Base-by-base conservation (phyloP, 257 asterid species). In the Solanum bukasovii region DNA sequence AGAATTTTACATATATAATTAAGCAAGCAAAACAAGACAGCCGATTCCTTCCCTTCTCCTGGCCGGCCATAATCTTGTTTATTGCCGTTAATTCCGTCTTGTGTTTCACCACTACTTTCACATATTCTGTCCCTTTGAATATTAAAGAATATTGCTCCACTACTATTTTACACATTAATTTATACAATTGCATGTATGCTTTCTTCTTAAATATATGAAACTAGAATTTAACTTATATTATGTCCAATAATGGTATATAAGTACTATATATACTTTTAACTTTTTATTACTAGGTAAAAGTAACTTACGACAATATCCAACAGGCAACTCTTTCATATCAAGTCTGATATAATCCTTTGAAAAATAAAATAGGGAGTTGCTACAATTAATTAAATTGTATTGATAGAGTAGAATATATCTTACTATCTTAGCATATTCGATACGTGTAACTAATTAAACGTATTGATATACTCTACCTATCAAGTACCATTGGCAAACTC, bases 41-140 rank as follows among this genome's bases (percentile, higher is more conserved):
- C 65, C 4, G 65, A 56, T 56, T 18, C n/a, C 3, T 52, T 52
- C 23, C 65, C 65, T 56, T 16, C 10, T 56, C 75, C 61, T 13
- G 20, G 65, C 14, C 27, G 85, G 73, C 83, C 83, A 75, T 74
- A 87, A 11, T 87, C 88, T 65, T 70, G 82, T 38, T 75, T 88
- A 77, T 56, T 52, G 90, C 87, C 93, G 88, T 82, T 82, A 85
- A 87, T 78, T 78, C 78, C 83, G 92, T 87, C 73, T 77, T 18
- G 12, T 89, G 93, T 89, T 89, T 83, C 31, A 27, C 67, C 25
- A 13, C 11, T 25, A 44, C 70, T 31, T 18, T 56, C 49, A 56
- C 49, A 72, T 25, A 77, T 77, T 38, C 59, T 77, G 23, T n/a
- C 35, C 16, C 27, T 7, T 77, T 77, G 7, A 21, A 34, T 23